Percentiles rank a stretch among this genome's conserved stretches.
phyloP scores from a whole-genome alignment of 192 early-diverging fungal species.

The Coemansia sp. region DNA sequence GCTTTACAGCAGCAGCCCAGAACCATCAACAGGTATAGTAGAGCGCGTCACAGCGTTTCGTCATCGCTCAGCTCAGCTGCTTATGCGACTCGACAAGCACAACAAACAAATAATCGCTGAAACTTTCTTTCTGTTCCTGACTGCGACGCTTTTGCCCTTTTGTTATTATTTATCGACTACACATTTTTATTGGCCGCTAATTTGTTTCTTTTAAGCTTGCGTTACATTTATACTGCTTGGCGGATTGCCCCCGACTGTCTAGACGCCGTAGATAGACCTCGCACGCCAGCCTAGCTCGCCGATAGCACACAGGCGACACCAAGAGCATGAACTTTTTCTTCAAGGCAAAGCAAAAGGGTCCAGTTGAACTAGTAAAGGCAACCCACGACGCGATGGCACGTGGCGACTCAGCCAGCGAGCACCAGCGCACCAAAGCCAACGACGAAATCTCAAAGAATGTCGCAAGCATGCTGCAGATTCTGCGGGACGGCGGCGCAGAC shows the following conservation, averaged over 20 bases:
- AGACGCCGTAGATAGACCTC: conserved; percentile 9
- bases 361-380: conserved; percentile 84
- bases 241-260: background rate
- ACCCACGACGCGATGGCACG: conserved; percentile 82
- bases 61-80: conserved; percentile 7
- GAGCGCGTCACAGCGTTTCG: background rate
- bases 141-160: background rate
- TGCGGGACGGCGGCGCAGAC: conserved; percentile 92
- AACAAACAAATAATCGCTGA: conserved; percentile 1
- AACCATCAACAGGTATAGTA: conserved; percentile 2
- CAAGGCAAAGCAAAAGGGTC: conserved; percentile 80
- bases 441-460: conserved; percentile 98
- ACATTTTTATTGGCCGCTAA: background rate
- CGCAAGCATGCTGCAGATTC: conserved; percentile 85
- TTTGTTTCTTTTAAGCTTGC: background rate
- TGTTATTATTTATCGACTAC: background rate
- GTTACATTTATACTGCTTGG: background rate
- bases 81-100: background rate
- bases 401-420: conserved; percentile 56
- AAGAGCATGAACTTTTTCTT: conserved; percentile 72
- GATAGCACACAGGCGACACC: conserved; percentile 2
- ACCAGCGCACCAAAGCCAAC: conserved; percentile 73
- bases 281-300: conserved; percentile 4
- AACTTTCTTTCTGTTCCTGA: background rate
- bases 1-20: background rate